Evolutionary conservation across 2,329 filamentous ascomycete genomes (phyloP), one percentile per base, ranked within the genome.

Genomic region (Colletotrichum lupini): DNA sequence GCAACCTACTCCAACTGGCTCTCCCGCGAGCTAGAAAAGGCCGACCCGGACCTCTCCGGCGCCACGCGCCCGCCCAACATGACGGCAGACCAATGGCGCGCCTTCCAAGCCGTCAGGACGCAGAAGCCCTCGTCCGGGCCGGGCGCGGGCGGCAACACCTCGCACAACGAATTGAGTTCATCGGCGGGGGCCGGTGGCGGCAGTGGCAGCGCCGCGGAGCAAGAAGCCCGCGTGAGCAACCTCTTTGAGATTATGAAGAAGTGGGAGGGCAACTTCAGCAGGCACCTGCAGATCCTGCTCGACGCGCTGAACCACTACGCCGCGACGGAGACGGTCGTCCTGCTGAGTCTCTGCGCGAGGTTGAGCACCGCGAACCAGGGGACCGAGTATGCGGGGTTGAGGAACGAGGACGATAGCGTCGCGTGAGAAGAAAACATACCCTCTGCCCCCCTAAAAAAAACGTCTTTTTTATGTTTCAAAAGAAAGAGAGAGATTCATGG

Each of bases 261-360:
- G 83, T 98, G 97, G 86, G 97, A 99, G 82, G 92, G 92, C 76
- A 97, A 98, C 80, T 99, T 99, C 81, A 94, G 93, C 70, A 87
- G 95, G 59, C 96, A 98, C 83, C 84, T 99, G 78, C 95, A 97
- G 85, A 98, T 98, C 76, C 83, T 99, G 78, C 91, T 98, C 49
- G 97, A 98, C 81, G 96, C 95, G 74, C 87, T 99, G 75, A 98
- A 99, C 78, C 98, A 98, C 82, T 97, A 98, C 78, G 97, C 97
- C 3, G 97, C 97, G 0, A 98, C 97, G 0, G 97, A 99, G 85
- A 98, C 97, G 52, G 96, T 98, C 3, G 97, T 98, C 22, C 88
- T 99, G 76, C 85, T 98, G 75, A 96, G 95, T 76, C 86, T 99
- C 19, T 97, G 95, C 80, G 95, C 95, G 14, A 85, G 95, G 74